Evolutionary conservation across 352 stramenopile species (phyloP).

Genomic region (Phytophthora uliginosa): DNA sequence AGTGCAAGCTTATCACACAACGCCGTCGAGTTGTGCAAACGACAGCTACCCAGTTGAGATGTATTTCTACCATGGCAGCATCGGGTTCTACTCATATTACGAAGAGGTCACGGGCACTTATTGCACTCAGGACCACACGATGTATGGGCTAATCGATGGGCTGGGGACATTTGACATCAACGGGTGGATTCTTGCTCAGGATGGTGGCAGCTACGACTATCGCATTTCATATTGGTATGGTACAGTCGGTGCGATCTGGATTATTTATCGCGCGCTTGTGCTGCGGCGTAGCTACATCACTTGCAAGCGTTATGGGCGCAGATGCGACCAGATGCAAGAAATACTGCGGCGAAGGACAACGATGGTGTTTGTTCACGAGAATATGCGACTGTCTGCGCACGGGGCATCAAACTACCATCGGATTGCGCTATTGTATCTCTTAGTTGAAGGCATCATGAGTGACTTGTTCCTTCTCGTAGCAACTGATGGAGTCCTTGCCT

Average conservation of each 20-base stretch:
- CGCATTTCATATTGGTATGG: conserved; percentile 20
- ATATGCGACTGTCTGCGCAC: conserved; percentile 21
- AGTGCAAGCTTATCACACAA: conserved; percentile 4
- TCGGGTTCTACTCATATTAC: conserved; percentile 30
- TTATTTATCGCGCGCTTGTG: conserved; percentile 19
- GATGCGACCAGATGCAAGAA: conserved; percentile 17
- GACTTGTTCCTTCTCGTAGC: conserved; percentile 36
- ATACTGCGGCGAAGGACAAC: conserved; percentile 3
- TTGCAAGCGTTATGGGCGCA: conserved; percentile 14
- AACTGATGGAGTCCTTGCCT: conserved; percentile 25
- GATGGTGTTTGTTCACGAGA: conserved; percentile 27
- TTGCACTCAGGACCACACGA: conserved; percentile 16
- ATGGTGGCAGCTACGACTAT: conserved; percentile 13
- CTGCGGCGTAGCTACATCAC: conserved; percentile 23
- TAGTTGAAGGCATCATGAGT: conserved; percentile 36
- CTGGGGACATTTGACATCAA: conserved; percentile 31
- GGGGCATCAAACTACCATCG: conserved; percentile 28
- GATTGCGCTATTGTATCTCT: conserved; percentile 22
- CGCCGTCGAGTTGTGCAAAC: conserved; percentile 7
- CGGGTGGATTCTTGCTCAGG: conserved; percentile 7
- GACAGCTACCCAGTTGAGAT: conserved; percentile 4
- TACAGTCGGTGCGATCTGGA: conserved; percentile 7
- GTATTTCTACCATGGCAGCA: conserved; percentile 29
- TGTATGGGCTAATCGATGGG: conserved; percentile 14
- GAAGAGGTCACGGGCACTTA: conserved; percentile 22